Evolutionary conservation across 2,329 filamentous ascomycete genomes (phyloP).

Genomic region (Camillea tinctor): DNA sequence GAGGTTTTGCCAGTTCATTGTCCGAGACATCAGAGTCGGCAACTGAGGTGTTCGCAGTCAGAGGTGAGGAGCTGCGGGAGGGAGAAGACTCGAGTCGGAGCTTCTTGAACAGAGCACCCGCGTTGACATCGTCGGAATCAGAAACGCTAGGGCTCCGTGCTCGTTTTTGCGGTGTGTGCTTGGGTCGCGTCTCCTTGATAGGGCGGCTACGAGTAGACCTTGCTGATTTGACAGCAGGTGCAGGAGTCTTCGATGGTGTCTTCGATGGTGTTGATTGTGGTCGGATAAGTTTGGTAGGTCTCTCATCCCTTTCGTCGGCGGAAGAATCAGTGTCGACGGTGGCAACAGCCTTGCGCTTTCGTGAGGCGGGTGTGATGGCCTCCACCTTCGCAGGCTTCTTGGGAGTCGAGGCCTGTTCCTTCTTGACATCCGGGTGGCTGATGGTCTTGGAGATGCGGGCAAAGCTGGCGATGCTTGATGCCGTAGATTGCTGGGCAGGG

Average conservation of each 20-base stretch:
- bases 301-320: constrained; percentile 31
- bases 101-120: constrained; percentile 40
- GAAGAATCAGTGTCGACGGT: constrained; percentile 32
- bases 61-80: constrained; percentile 31
- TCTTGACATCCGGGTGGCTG: constrained; percentile 35
- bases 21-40: constrained; percentile 37
- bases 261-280: constrained; percentile 7
- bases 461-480: constrained; percentile 43
- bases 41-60: constrained; percentile 38
- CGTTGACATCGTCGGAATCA: constrained; percentile 33
- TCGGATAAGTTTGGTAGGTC: constrained; percentile 19
- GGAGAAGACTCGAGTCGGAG: constrained; percentile 40
- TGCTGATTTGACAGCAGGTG: constrained; percentile 9
- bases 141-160: constrained; percentile 31
- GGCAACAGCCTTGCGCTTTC: constrained; percentile 35
- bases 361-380: constrained; percentile 34
- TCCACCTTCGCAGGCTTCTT: constrained; percentile 46
- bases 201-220: constrained; percentile 31
- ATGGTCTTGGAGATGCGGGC: constrained; percentile 47
- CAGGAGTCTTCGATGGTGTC: constrained; percentile 1
- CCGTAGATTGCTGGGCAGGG: constrained; percentile 26
- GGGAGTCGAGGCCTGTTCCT: constrained; percentile 27
- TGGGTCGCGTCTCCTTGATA: constrained; percentile 26
- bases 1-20: constrained; percentile 18
- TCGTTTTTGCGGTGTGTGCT: constrained; percentile 29